Evolutionary conservation across 2,329 filamentous ascomycete genomes (phyloP).

Genomic region (Colletotrichum noveboracense): DNA sequence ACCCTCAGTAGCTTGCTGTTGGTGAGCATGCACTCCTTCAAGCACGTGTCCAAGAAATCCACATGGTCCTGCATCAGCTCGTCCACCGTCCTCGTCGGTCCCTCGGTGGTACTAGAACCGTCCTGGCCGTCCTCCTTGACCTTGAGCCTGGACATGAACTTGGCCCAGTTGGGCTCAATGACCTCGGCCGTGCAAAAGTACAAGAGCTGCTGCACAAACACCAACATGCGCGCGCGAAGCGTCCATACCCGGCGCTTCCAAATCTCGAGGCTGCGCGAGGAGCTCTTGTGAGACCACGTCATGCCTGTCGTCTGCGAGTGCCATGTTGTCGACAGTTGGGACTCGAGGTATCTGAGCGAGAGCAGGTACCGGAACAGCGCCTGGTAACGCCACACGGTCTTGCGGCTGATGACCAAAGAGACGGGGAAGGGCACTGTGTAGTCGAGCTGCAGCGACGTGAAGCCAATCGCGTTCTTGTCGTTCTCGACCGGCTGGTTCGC

Average conservation of each 20-base stretch:
- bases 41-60: constrained; percentile 94
- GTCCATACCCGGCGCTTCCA: constrained; percentile 96
- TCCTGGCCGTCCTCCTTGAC: constrained; percentile 52
- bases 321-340: constrained; percentile 86
- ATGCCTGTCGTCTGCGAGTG: constrained; percentile 82
- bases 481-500: constrained; percentile 72
- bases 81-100: constrained; percentile 77
- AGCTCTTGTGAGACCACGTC: constrained; percentile 83
- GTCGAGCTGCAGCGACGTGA: constrained; percentile 91
- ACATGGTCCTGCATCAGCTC: constrained; percentile 99
- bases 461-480: constrained; percentile 87
- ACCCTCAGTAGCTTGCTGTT: constrained; percentile 94
- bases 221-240: constrained; percentile 89
- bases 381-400: constrained; percentile 97
- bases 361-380: constrained; percentile 93
- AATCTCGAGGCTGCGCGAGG: constrained; percentile 75
- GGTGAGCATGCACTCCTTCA: constrained; percentile 99
- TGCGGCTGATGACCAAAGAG: constrained; percentile 92
- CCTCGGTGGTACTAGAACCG: constrained; percentile 27
- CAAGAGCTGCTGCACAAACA: constrained; percentile 94
- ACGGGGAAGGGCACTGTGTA: constrained; percentile 95
- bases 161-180: constrained; percentile 96
- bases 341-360: constrained; percentile 87
- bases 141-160: constrained; percentile 86
- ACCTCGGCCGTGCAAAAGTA: constrained; percentile 98